These are phyloP conservation scores for Phyllosticta citribraziliensis DNA, from an alignment of 2,329 filamentous ascomycete species.

Conservation along the genomic window DNA sequence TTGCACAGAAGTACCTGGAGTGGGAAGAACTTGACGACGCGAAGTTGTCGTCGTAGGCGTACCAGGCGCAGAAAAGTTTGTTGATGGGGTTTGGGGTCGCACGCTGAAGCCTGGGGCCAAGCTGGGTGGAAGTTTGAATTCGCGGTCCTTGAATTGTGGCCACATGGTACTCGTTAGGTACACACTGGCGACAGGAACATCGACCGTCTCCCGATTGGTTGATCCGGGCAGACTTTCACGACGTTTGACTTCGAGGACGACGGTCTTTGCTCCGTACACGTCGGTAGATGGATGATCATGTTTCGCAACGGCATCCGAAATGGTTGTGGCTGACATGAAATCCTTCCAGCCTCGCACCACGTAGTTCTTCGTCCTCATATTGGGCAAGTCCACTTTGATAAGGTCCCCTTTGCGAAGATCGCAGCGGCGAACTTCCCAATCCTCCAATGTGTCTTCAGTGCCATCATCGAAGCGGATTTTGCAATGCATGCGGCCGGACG, in stretches of 20 bases:
- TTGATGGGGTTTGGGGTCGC: conserved; percentile 9
- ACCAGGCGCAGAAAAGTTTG: conserved; percentile 16
- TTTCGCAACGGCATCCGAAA: conserved; percentile 11
- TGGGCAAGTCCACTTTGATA: conserved; percentile 36
- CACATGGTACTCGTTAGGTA: conserved; percentile 38
- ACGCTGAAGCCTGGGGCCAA: background rate
- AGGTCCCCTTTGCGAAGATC: conserved; percentile 36
- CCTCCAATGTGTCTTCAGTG: conserved; percentile 32
- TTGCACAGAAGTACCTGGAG: conserved; percentile 14
- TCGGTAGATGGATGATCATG: conserved; percentile 31
- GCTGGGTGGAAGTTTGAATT: conserved; percentile 18
- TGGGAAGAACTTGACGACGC: conserved; percentile 19
- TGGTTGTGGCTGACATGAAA: conserved; percentile 12
- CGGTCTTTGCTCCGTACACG: conserved; percentile 29
- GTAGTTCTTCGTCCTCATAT: conserved; percentile 37
- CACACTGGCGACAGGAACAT: conserved; percentile 31
- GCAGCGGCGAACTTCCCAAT: conserved; percentile 29
- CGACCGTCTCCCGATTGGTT: conserved; percentile 18
- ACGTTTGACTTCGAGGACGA: conserved; percentile 32
- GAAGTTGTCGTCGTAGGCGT: conserved; percentile 40
- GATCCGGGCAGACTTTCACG: conserved; percentile 26
- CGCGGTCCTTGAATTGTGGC: conserved; percentile 29
- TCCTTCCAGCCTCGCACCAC: conserved; percentile 35
- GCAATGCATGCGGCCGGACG: conserved; percentile 28
- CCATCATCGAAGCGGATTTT: conserved; percentile 40